Evolutionary conservation across 371 early-diverging fungal genomes (phyloP).

Genomic region (Conidiobolus incongruus): DNA sequence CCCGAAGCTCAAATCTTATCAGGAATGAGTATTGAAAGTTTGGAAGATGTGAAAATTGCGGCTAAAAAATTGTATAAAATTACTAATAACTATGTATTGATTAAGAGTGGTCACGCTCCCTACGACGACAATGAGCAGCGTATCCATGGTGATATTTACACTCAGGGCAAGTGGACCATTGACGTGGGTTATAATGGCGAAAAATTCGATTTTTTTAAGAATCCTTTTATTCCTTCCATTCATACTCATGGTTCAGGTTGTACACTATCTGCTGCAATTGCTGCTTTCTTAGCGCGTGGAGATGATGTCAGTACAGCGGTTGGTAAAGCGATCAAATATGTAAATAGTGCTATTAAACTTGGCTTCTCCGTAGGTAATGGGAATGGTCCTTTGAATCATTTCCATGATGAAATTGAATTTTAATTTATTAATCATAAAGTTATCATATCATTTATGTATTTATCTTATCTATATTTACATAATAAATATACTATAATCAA

Average conservation of each 20-base stretch:
- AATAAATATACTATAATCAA: too few species aligned
- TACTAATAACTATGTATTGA: constrained; percentile 28
- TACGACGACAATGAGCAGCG: too few species aligned
- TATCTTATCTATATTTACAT: too few species aligned
- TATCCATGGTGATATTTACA: too few species aligned
- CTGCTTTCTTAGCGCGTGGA: constrained; percentile 37
- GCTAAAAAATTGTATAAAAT: constrained; percentile 19
- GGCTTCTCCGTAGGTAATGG: constrained; percentile 35
- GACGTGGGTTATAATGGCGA: constrained; percentile 38
- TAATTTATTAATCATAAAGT: too few species aligned
- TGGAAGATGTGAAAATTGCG: constrained; percentile 25
- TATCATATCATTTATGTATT: too few species aligned
- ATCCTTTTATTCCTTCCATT: constrained; percentile 26
- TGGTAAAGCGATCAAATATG: constrained; percentile 20
- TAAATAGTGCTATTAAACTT: constrained; percentile 26
- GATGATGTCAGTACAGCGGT: constrained; percentile 19
- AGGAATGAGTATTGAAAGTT: constrained; percentile 15
- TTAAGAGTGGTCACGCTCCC: constrained; percentile 69
- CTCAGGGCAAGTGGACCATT: constrained; percentile 12
- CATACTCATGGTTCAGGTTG: constrained; percentile 78
- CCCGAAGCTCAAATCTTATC: constrained; percentile 52
- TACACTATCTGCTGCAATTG: constrained; percentile 62
- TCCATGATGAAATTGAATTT: constrained; percentile 9
- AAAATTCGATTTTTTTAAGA: constrained; percentile 18
- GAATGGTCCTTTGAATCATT: constrained; percentile 54